Percentiles rank a stretch among this genome's conserved stretches.
phyloP scores from a whole-genome alignment of 2,329 filamentous ascomycete genomes.

The Aspergillus japonicus region DNA sequence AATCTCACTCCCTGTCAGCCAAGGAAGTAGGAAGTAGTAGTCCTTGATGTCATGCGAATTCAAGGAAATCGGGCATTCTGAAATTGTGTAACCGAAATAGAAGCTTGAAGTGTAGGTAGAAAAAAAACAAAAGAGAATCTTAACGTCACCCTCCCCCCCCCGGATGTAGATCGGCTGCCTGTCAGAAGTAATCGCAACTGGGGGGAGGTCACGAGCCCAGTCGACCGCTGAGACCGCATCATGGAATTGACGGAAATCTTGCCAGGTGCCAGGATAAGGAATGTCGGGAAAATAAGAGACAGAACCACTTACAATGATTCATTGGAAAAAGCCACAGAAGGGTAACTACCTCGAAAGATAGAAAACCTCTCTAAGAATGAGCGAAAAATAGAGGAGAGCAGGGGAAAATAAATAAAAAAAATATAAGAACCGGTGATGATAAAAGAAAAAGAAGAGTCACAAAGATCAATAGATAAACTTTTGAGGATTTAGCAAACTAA shows the following conservation, averaged over 20 bases:
- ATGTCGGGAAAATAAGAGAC: constrained; percentile 23
- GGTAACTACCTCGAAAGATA: not conserved
- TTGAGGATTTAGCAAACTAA: constrained; percentile 2
- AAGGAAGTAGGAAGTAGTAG: constrained; percentile 14
- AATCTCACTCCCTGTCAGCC: constrained; percentile 21
- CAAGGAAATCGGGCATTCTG: constrained; percentile 17
- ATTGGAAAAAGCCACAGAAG: constrained; percentile 14
- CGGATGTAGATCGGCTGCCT: constrained; percentile 21
- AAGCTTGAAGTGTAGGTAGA: constrained; percentile 14
- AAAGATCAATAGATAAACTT: not conserved
- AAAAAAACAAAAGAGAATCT: constrained; percentile 9
- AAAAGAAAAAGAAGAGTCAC: not conserved
- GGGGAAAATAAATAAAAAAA: not conserved
- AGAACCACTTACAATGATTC: constrained; percentile 25
- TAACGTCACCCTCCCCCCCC: constrained; percentile 18
- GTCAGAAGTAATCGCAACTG: constrained; percentile 13
- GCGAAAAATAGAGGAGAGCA: no score
- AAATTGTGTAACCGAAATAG: constrained; percentile 18
- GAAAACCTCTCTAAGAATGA: not conserved
- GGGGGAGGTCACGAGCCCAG: constrained; percentile 8
- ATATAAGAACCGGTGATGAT: not conserved
- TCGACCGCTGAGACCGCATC: not conserved
- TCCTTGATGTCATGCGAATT: constrained; percentile 20
- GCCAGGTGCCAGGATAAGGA: not conserved
- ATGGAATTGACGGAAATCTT: not conserved